Evolutionary conservation across 2,329 filamentous ascomycete species (phyloP), one percentile per base, ranked within the genome.

Genomic region (Fusarium tricinctum): DNA sequence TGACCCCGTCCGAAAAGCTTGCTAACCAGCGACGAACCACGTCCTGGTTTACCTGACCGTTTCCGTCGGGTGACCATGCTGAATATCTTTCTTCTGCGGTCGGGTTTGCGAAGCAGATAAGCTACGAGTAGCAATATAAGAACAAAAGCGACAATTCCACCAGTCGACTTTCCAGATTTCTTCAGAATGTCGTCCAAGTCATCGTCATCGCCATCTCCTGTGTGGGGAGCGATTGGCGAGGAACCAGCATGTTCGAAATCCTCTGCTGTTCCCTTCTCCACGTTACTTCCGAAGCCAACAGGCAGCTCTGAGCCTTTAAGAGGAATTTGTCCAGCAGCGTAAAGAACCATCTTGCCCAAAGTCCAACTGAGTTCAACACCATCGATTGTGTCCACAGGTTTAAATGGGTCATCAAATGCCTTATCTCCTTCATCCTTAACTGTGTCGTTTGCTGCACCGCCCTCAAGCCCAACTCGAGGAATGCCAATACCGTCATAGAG

Each of bases 291-390:
- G 76, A 98, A 98, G 1, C 96, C 96, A 12, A 99, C 96, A 0
- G 94, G 93, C 3, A 94, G 81, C 3, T 75, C 71, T 2, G 78
- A 81, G 3, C 83, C 84, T 8, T 84, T 80, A 0, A 92, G 86
- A 2, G 92, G 90, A 8, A 99, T 85, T 77, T 97, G 93, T 5
- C 93, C 96, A 1, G 95, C 90, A 6, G 96, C 96, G 73, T 98
- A 98, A 6, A 99, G 86, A 8, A 99, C 88, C 86, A 98, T 97
- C 77, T 97, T 97, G 2, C 96, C 96, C 7, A 99, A 82, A 0
- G 96, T 98, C 96, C 96, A 99, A 82, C 93, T 97, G 19, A 99
- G 91, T 82, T 99, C 97, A 8, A 94, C 91, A 19, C 90, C 92
- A 71, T 94, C 89, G 70, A 99, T 94, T 78, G 96, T 96, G 79